phyloP scores from a whole-genome alignment of 768 basidiomycete genomes.

The Tricholoma sp. region DNA sequence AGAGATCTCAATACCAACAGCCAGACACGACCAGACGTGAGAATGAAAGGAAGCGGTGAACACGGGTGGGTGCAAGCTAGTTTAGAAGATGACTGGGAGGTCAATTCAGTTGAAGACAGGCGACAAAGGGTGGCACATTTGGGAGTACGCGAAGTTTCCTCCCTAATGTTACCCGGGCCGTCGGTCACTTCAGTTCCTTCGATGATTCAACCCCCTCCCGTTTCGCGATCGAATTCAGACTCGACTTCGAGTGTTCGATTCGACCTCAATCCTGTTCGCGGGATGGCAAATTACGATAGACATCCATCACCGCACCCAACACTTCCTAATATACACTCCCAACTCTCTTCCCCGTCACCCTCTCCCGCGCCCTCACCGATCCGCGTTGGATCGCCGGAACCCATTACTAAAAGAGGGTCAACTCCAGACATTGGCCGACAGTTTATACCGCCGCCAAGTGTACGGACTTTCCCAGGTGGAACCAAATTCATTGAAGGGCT shows the following conservation, averaged over 20 bases:
- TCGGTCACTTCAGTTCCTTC: constrained; percentile 2
- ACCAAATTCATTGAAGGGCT: constrained; percentile 45
- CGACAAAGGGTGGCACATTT: neutral
- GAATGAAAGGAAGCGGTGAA: constrained; percentile 19
- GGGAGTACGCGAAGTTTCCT: constrained; percentile 1
- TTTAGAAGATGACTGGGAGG: constrained; percentile 45
- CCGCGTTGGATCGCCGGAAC: constrained; percentile 16
- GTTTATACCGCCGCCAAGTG: constrained; percentile 13
- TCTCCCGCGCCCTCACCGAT: constrained; percentile 22
- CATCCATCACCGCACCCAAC: constrained; percentile 18
- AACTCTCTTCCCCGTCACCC: constrained; percentile 25
- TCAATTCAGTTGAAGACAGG: constrained; percentile 16
- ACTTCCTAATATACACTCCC: constrained; percentile 24
- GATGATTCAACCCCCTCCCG: constrained; percentile 10
- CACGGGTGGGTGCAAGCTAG: constrained; percentile 50
- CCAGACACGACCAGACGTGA: constrained; percentile 1
- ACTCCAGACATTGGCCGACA: constrained; percentile 8
- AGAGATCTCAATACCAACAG: neutral
- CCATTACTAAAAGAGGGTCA: constrained; percentile 7
- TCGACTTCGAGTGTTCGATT: constrained; percentile 25
- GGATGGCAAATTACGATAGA: constrained; percentile 18
- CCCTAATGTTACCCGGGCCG: constrained; percentile 4
- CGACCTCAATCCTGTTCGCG: constrained; percentile 21
- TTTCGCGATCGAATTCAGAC: constrained; percentile 22
- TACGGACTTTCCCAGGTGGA: constrained; percentile 38